phyloP scores from a whole-genome alignment of 2,329 filamentous ascomycete genomes.

The Xylaria sp. region DNA sequence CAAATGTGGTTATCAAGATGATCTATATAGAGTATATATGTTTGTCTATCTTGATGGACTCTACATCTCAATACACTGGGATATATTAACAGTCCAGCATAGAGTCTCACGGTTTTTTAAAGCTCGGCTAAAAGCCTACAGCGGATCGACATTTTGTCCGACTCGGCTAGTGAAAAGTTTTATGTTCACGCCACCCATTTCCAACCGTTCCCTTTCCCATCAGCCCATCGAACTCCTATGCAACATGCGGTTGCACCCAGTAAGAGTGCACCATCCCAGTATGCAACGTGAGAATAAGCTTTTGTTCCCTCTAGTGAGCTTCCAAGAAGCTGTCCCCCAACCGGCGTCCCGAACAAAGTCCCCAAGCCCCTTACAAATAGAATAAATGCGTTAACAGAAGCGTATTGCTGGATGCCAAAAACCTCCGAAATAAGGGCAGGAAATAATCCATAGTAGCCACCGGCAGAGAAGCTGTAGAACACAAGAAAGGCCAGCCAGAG shows the following conservation, averaged over 20 bases:
- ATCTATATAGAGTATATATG: too few relatives aligned
- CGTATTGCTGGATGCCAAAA: constrained; percentile 60
- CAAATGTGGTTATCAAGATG: too few relatives aligned
- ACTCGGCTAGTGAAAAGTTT: too few relatives aligned
- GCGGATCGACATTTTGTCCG: too few relatives aligned
- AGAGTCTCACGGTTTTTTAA: too few relatives aligned
- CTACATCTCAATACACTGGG: too few relatives aligned
- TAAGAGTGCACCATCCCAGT: constrained; percentile 56
- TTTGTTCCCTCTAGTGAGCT: constrained; percentile 43
- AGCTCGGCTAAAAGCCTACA: too few relatives aligned
- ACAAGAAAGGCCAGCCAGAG: constrained; percentile 57
- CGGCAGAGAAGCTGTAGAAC: constrained; percentile 56
- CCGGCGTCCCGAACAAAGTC: constrained; percentile 57
- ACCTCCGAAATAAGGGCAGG: constrained; percentile 60
- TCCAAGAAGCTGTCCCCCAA: constrained; percentile 57
- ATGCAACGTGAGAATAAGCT: constrained; percentile 54
- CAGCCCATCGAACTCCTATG: constrained; percentile 56
- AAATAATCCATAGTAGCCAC: constrained; percentile 59
- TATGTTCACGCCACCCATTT: constrained; percentile 53
- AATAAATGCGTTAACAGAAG: constrained; percentile 60
- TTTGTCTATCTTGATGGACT: too few relatives aligned
- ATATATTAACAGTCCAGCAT: too few relatives aligned
- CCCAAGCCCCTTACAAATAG: constrained; percentile 58
- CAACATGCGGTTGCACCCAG: constrained; percentile 54
- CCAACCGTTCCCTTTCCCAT: constrained; percentile 54